Percentiles rank a stretch among this genome's conserved stretches.
These are phyloP conservation scores for Phytophthora constricta DNA, from an alignment of 352 stramenopile species.

Conservation along the genomic window DNA sequence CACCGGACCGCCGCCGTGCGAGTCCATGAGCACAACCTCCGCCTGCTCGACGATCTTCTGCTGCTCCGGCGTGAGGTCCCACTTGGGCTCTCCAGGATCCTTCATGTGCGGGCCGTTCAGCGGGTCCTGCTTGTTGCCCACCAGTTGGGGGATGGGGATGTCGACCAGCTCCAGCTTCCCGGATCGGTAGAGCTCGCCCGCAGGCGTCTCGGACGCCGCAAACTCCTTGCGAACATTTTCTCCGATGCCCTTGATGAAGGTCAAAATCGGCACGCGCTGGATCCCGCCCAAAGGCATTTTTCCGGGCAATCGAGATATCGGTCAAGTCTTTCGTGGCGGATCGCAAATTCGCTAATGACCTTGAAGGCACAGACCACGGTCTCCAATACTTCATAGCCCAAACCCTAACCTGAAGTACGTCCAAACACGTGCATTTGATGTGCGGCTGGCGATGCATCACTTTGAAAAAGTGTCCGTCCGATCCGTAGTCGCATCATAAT, in stretches of 20 bases:
- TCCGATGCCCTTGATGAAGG: constrained; percentile 38
- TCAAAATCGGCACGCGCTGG: constrained; percentile 34
- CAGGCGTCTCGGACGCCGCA: constrained; percentile 19
- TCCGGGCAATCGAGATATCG: background rate
- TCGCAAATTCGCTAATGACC: too few species aligned
- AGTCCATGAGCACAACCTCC: constrained; percentile 46
- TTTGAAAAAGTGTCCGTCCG: background rate
- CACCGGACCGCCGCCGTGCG: constrained; percentile 24
- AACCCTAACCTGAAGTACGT: constrained; percentile 6
- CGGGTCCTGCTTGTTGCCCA: constrained; percentile 44
- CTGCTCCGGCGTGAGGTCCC: constrained; percentile 38
- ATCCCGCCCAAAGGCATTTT: constrained; percentile 2
- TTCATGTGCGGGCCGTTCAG: constrained; percentile 35
- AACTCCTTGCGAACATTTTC: constrained; percentile 39
- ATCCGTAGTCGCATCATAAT: too few species aligned
- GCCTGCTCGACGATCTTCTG: constrained; percentile 35
- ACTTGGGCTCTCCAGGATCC: constrained; percentile 33
- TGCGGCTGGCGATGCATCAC: constrained; percentile 6
- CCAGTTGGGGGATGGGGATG: constrained; percentile 38
- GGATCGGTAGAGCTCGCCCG: constrained; percentile 38
- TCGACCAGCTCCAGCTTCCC: constrained; percentile 38
- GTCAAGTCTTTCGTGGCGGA: background rate
- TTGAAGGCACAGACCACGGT: too few species aligned
- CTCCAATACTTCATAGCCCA: too few species aligned
- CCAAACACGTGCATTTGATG: constrained; percentile 19